These are phyloP conservation scores for Telopea speciosissima DNA, from an alignment of 177 flowering plant species.

Conservation along the genomic window DNA sequence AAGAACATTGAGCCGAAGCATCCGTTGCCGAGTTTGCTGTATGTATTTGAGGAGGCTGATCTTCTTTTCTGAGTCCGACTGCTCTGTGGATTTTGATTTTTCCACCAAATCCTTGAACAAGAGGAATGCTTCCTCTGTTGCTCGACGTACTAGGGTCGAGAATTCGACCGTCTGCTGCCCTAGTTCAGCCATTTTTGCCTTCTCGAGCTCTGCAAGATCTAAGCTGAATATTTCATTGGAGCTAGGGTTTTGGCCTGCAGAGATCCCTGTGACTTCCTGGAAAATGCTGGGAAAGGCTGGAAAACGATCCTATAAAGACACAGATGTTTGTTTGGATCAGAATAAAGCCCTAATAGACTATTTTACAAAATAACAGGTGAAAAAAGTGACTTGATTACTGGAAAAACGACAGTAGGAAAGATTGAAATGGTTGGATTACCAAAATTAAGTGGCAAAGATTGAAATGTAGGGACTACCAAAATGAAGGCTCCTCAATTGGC, in stretches of 20 bases:
- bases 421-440: no score
- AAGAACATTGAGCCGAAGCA: slow-evolving; percentile 89
- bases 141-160: slow-evolving; percentile 63
- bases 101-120: slow-evolving; percentile 82
- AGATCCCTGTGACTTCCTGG: no score
- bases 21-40: slow-evolving; percentile 86
- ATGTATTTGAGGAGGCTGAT: slow-evolving; percentile 70
- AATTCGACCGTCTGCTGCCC: slow-evolving; percentile 92
- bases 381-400: no score
- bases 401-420: no score
- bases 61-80: slow-evolving; percentile 83
- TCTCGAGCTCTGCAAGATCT: neutral
- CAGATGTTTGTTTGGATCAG: no score
- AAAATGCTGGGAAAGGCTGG: no score
- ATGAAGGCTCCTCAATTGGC: no score
- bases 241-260: neutral
- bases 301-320: no score
- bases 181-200: slow-evolving; percentile 57
- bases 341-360: no score
- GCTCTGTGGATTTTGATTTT: slow-evolving; percentile 53
- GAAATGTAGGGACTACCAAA: no score
- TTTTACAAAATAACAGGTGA: no score
- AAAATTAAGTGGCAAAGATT: no score
- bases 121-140: slow-evolving; percentile 79
- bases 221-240: neutral